Percentiles rank a stretch among this genome's conserved stretches.
Conservation (phyloP, 164 flowering plant species). For the Piper betle region DNA sequence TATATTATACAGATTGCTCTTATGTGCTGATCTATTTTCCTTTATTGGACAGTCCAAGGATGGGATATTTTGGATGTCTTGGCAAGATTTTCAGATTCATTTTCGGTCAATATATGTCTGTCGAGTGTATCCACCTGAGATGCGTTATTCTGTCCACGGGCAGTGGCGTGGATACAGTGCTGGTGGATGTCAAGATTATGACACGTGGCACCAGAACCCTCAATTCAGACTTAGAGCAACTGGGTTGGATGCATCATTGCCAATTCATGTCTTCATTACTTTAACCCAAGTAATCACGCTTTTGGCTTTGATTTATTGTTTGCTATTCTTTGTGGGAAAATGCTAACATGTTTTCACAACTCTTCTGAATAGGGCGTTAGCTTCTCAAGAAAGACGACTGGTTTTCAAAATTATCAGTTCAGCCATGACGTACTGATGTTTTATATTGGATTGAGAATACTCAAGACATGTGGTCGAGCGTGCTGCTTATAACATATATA, state of each 20-base stretch:
- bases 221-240: slow-evolving; percentile 76
- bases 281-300: slow-evolving; percentile 65
- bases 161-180: slow-evolving; percentile 98
- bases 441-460: slow-evolving; percentile 97
- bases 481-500: slow-evolving; percentile 88
- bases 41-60: slow-evolving; percentile 64
- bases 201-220: slow-evolving; percentile 95
- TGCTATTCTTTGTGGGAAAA: neutral
- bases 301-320: neutral
- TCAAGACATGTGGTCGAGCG: slow-evolving; percentile 96
- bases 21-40: neutral
- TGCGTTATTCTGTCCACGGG: slow-evolving; percentile 89
- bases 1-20: neutral
- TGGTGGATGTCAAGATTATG: slow-evolving; percentile 98
- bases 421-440: slow-evolving; percentile 95
- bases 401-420: slow-evolving; percentile 89
- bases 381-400: slow-evolving; percentile 84
- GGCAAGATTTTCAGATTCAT: slow-evolving; percentile 99
- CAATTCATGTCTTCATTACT: slow-evolving; percentile 93
- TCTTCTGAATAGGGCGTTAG: slow-evolving; percentile 72
- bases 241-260: slow-evolving; percentile 79
- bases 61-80: slow-evolving; percentile 99
- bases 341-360: neutral
- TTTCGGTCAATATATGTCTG: slow-evolving; percentile 96
- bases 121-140: slow-evolving; percentile 94